Evolutionary conservation across 192 early-diverging fungal genomes (phyloP).

Genomic region (Backusella tuberculispora): DNA sequence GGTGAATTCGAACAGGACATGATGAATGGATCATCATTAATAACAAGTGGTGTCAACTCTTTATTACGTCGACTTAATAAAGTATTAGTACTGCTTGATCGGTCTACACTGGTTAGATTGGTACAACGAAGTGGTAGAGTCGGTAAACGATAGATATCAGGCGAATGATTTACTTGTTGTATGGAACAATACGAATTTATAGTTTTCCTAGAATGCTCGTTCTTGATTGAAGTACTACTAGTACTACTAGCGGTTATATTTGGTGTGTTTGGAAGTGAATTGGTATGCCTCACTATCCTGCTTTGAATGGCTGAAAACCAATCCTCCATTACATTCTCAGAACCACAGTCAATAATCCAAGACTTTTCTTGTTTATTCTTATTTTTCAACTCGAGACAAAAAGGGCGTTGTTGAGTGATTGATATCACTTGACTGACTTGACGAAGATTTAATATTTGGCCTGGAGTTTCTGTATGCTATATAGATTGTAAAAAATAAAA

Average conservation of each 20-base stretch:
- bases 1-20: neutral
- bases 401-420: conserved; percentile 8
- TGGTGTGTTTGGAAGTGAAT: neutral
- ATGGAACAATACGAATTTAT: neutral
- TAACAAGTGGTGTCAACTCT: conserved; percentile 17
- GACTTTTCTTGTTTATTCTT: conserved; percentile 12
- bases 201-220: neutral
- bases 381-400: conserved; percentile 16
- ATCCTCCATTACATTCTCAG: conserved; percentile 17
- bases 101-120: neutral
- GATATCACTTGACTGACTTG: conserved; percentile 14
- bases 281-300: neutral
- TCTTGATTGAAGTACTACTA: too few species aligned
- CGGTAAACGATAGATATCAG: neutral
- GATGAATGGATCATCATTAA: neutral
- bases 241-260: neutral
- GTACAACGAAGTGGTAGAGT: conserved; percentile 16
- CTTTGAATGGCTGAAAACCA: conserved; percentile 22
- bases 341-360: conserved; percentile 29
- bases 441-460: conserved; percentile 19
- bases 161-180: neutral
- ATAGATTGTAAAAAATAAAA: neutral
- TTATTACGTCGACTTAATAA: conserved; percentile 8
- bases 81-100: neutral
- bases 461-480: conserved; percentile 23